These are phyloP conservation scores for Lactarius tabidus DNA, from an alignment of 768 basidiomycete genomes.

Conservation along the genomic window DNA sequence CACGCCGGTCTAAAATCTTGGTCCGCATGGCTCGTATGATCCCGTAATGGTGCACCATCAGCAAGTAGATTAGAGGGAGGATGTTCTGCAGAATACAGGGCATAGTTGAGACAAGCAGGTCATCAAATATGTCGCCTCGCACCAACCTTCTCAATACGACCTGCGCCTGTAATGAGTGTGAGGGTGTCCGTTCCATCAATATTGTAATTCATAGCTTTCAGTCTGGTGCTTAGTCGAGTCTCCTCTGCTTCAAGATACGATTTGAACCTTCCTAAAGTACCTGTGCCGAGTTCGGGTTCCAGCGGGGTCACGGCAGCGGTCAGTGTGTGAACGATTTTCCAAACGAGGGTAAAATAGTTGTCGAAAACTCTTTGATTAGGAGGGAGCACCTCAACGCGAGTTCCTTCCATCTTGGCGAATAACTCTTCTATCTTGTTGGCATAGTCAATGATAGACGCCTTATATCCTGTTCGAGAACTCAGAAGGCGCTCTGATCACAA, in stretches of 20 bases:
- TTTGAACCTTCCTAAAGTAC: conserved; percentile 23
- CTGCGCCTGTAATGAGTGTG: conserved; percentile 29
- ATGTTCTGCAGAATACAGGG: conserved; percentile 7
- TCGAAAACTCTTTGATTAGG: conserved; percentile 1
- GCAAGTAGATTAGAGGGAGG: too few species aligned
- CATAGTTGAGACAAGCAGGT: background rate
- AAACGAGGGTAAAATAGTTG: background rate
- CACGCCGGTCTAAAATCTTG: conserved; percentile 2
- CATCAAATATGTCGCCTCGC: background rate
- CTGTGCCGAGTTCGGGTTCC: background rate
- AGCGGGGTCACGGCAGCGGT: background rate
- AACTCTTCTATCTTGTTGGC: conserved; percentile 13
- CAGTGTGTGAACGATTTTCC: conserved; percentile 3
- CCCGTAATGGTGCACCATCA: conserved; percentile 25
- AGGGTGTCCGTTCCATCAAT: too few species aligned
- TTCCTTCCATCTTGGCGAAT: conserved; percentile 20
- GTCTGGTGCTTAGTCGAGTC: too few species aligned
- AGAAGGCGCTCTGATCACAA: background rate
- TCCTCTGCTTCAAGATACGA: conserved; percentile 24
- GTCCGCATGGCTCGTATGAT: conserved; percentile 19
- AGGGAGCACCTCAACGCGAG: conserved; percentile 3
- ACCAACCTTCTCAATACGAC: conserved; percentile 31
- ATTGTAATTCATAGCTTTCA: too few species aligned
- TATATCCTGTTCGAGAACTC: conserved; percentile 6
- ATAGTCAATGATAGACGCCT: conserved; percentile 17